Evolutionary conservation across 352 stramenopile genomes (phyloP), one percentile per base, ranked within the genome.

Genomic region (Peronosclerospora sorghi): DNA sequence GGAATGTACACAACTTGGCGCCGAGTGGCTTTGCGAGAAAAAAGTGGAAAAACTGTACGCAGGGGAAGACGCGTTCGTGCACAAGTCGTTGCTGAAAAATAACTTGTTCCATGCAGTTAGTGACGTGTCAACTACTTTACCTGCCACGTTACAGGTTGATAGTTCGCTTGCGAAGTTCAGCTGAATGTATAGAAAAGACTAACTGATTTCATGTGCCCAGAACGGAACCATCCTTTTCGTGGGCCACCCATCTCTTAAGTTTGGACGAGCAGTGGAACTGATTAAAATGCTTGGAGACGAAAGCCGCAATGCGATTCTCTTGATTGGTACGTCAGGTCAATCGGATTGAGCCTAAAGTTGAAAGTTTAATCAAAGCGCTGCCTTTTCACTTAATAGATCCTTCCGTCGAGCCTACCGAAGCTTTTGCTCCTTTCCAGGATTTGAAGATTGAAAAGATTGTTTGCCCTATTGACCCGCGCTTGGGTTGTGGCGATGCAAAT

Each of bases 11-110:
- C 55, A 83, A 23, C 34, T 63, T 27, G 80, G 73, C 2, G 63
- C 80, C 4, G 77, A 93, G 53, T 93, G 80, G 68, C 54, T 93
- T 2, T 88, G 75, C 42, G 69, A 93, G 45, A 88, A 88, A 49
- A 89, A 88, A 37, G 66, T 81, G 12, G 73, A 86, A 17, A 83
- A 83, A 35, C 41, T 90, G 12, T 90, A 83, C 30, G 65, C 59
- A 8, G 72, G 75, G 13, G 75, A 90, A 51, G 51, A 70, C 19
- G 73, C 76, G 0, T 93, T 93, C 24, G 23, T 79, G 2, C 76
- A 87, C 40, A 63, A 81, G 24, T 48, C 50, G 15, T 44, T 93
- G 34, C 35, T 52, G 9, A 70, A 81, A 41, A 71, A 12, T 17
- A 74, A 78, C 6, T 8, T 73, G 0, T 62, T 93, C 14, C 61